Conservation (phyloP, 1,284 basidiomycete genomes). For the Austropuccinia psidii region DNA sequence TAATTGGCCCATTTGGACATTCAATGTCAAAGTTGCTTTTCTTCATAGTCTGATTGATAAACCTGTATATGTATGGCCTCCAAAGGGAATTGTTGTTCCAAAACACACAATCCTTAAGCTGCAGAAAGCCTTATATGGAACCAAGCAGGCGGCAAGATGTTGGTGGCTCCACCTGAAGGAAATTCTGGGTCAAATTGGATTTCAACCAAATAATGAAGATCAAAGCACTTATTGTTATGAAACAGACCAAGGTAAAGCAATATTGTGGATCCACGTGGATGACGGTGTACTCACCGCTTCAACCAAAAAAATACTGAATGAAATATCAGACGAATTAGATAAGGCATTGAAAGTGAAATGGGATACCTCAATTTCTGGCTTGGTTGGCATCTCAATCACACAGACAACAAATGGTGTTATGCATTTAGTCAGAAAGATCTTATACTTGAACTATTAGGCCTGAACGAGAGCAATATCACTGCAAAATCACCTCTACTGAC, state of each 20-base stretch:
- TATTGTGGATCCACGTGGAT: slow-evolving; percentile 11
- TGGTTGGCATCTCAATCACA: background rate
- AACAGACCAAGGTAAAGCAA: background rate
- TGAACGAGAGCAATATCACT: no score
- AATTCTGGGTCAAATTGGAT: background rate
- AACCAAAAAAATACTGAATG: background rate
- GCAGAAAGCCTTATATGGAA: background rate
- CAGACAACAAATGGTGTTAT: background rate
- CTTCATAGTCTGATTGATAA: background rate
- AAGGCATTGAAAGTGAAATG: background rate
- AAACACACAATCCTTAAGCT: background rate
- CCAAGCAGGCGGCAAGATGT: background rate
- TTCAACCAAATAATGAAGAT: background rate
- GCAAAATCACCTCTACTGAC: background rate
- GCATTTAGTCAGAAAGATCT: no score
- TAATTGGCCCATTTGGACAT: background rate
- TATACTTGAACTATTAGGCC: no score
- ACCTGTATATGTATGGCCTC: background rate
- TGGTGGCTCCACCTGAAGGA: background rate
- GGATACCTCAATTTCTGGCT: background rate
- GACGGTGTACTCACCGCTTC: background rate
- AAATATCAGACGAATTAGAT: background rate
- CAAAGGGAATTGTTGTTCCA: background rate
- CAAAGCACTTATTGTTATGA: background rate
- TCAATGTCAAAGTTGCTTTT: background rate